Base-by-base conservation (phyloP, 2,329 filamentous ascomycete genomes). In the Trichoderma asperellum region DNA sequence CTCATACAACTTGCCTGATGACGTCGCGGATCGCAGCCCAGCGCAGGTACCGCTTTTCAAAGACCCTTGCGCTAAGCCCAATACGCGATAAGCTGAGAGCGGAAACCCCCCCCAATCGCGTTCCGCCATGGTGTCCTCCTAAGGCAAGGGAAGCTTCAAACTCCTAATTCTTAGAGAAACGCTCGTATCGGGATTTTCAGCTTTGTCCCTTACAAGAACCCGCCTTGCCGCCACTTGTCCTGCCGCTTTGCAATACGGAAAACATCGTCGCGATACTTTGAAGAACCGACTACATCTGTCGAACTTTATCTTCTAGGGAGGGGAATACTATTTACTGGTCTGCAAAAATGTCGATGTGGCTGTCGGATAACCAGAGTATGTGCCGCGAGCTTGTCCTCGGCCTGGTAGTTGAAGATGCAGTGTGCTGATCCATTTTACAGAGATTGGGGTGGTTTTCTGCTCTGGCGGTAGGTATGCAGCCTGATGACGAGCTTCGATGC, bases 361-460 rank as follows among this genome's bases (percentile, higher is more conserved):
- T 98, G 77, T 92, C 94, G 76, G 95, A 98, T 83, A 89, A 92
- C 79, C 95, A 98, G 82, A 98, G 95, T 97, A 87, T 77, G 92
- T 85, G 60, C 68, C 58, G n/a, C 47, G 57, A 62, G 47, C 53
- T 58, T n/a, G 18, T 12, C 2, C 18, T 16, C 21, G 24, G n/a
- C 27, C 5, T 6, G 18, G 5, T 5, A 5, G 37, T 53, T 10
- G n/a, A 55, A 67, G 40, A n/a, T n/a, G 7, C 29, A 29, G 49
- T 60, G 73, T 65, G 72, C 80, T 83, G 70, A 83, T 77, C 67
- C 70, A 2, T 43, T 69, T n/a, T 60, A 75, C 77, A 98, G 96
- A 99, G 82, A 92, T 98, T 77, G 96, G 96, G 75, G 94, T 97
- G 72, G 93, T 94, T 79, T 99, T 99, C 85, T 98, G 96, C 87